Evolutionary conservation across 768 basidiomycete species (phyloP).

Genomic region (Mycena indigotica): DNA sequence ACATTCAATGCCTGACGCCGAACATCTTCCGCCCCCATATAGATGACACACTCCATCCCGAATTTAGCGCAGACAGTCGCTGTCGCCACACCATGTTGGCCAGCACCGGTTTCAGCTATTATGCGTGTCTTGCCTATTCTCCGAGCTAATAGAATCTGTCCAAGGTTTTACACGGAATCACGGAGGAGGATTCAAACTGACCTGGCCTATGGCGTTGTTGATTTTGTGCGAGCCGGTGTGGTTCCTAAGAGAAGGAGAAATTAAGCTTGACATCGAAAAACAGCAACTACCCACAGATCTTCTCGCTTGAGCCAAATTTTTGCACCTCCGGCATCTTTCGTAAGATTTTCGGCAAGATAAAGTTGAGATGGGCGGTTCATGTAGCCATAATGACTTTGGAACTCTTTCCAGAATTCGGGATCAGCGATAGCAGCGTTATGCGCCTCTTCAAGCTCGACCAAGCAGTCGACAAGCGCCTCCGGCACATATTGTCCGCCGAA

Average conservation of each 20-base stretch:
- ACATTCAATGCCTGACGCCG: slow-evolving; percentile 95
- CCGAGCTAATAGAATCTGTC: slow-evolving; percentile 87
- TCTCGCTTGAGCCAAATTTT: slow-evolving; percentile 98
- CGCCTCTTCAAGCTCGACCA: slow-evolving; percentile 87
- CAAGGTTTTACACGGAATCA: slow-evolving; percentile 7
- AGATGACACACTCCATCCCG: slow-evolving; percentile 91
- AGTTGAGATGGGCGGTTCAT: slow-evolving; percentile 93
- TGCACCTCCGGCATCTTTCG: slow-evolving; percentile 88
- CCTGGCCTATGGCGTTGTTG: slow-evolving; percentile 98
- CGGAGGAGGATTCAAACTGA: slow-evolving; percentile 30
- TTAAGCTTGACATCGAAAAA: neutral
- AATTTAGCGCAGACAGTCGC: slow-evolving; percentile 98
- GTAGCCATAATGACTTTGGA: slow-evolving; percentile 83
- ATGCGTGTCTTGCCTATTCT: slow-evolving; percentile 95
- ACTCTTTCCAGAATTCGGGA: slow-evolving; percentile 91
- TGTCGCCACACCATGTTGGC: slow-evolving; percentile 98
- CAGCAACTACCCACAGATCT: slow-evolving; percentile 67
- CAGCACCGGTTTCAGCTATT: slow-evolving; percentile 98
- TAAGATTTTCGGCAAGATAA: slow-evolving; percentile 90
- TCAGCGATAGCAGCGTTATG: slow-evolving; percentile 87
- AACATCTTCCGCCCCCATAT: slow-evolving; percentile 98
- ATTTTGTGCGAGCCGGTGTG: slow-evolving; percentile 99
- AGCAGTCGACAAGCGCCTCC: slow-evolving; percentile 91
- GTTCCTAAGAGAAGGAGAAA: slow-evolving; percentile 55
- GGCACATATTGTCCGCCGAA: slow-evolving; percentile 99